phyloP scores from a whole-genome alignment of 2,329 filamentous ascomycete genomes.

The Fusarium anthophilum region DNA sequence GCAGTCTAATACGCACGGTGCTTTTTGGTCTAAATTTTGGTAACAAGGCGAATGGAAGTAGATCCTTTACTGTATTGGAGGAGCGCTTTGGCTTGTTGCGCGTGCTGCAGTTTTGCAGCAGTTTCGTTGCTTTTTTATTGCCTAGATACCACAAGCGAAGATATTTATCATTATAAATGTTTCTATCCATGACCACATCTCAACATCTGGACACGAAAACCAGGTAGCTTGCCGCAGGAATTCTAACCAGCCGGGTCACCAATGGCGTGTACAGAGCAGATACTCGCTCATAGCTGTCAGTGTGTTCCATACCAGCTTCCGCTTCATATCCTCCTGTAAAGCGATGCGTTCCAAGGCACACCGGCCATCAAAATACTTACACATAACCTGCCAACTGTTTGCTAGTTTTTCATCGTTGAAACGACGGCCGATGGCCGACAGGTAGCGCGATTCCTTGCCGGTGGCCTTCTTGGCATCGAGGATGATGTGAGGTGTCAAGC shows the following conservation, averaged over 20 bases:
- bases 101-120: conserved; percentile 41
- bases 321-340: conserved; percentile 85
- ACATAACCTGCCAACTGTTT: conserved; percentile 76
- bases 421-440: conserved; percentile 66
- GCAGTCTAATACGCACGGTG: conserved; percentile 15
- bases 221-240: not conserved
- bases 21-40: conserved; percentile 1
- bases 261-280: conserved; percentile 74
- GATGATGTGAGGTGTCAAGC: conserved; percentile 73
- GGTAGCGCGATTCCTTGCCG: conserved; percentile 78
- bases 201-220: not conserved
- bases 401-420: conserved; percentile 67
- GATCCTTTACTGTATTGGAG: conserved; percentile 21
- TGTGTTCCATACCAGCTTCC: conserved; percentile 79
- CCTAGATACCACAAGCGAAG: conserved; percentile 44
- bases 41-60: conserved; percentile 16
- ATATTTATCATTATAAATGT: conserved; percentile 29
- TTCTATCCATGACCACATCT: conserved; percentile 16
- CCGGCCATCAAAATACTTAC: conserved; percentile 88
- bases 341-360: conserved; percentile 87
- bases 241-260: conserved; percentile 57
- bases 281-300: conserved; percentile 73
- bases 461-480: conserved; percentile 81
- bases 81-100: conserved; percentile 34
- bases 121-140: conserved; percentile 40